A percentile compares a stretch with the other conserved stretches of the same genome.
These are phyloP conservation scores for Jaapia argillacea DNA, from an alignment of 768 basidiomycete genomes.

Conservation along the genomic window DNA sequence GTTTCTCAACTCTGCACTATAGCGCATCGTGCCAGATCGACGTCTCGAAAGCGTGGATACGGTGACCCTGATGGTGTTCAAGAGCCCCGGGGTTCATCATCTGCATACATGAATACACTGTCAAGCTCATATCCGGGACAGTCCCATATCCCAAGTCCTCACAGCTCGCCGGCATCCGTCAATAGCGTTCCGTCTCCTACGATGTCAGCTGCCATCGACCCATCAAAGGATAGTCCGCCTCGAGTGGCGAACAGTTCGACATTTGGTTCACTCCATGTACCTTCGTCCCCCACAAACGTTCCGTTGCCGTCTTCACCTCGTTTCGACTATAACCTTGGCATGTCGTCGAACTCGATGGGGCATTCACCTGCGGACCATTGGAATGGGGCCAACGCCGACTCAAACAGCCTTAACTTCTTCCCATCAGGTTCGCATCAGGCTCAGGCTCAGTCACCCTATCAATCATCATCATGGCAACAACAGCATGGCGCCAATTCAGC, in stretches of 20 bases:
- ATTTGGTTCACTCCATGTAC: conserved; percentile 23
- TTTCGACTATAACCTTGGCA: conserved; percentile 40
- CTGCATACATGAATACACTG: conserved; percentile 8
- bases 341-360: conserved; percentile 18
- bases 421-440: conserved; percentile 13
- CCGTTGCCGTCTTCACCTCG: conserved; percentile 31
- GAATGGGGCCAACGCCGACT: conserved; percentile 9
- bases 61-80: conserved; percentile 53
- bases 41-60: conserved; percentile 63
- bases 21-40: conserved; percentile 49
- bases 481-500: background rate
- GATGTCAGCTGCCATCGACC: conserved; percentile 37
- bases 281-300: conserved; percentile 42
- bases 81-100: conserved; percentile 16
- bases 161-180: conserved; percentile 68
- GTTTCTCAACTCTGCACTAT: too few relatives aligned
- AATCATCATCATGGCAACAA: background rate
- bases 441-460: too few relatives aligned
- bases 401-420: conserved; percentile 15
- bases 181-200: conserved; percentile 61
- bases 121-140: conserved; percentile 21
- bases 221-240: conserved; percentile 47
- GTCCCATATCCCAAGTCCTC: conserved; percentile 35
- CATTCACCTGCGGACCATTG: conserved; percentile 10
- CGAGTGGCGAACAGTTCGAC: conserved; percentile 30